A percentile compares a stretch with the other conserved stretches of the same genome.
phyloP scores from a whole-genome alignment of 148 eudicot genomes.

The Chenopodium berlandieri region DNA sequence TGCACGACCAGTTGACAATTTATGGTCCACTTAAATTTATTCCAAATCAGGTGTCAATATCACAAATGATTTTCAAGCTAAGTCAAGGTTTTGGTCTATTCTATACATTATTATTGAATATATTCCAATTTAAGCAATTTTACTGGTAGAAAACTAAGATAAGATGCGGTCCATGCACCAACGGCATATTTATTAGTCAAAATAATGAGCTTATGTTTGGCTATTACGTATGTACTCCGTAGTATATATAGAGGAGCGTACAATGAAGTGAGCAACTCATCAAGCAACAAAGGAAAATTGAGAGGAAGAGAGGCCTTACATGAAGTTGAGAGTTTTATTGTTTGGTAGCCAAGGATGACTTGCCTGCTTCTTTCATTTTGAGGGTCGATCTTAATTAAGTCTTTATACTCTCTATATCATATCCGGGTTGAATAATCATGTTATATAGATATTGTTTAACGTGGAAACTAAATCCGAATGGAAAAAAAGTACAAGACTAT shows the following conservation, averaged over 20 bases:
- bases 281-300: background rate
- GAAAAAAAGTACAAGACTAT: background rate
- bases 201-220: background rate
- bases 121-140: background rate
- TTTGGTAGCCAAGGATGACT: slow-evolving; percentile 47
- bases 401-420: background rate
- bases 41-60: slow-evolving; percentile 2
- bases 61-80: background rate
- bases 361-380: slow-evolving; percentile 20
- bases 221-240: too few species aligned
- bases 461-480: background rate
- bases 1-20: background rate
- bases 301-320: slow-evolving; percentile 27
- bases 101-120: background rate
- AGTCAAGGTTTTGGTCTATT: background rate
- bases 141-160: background rate
- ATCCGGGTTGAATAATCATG: background rate
- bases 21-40: background rate
- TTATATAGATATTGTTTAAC: background rate
- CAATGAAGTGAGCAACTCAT: background rate
- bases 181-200: background rate
- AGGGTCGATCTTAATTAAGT: background rate
- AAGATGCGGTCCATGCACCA: background rate
- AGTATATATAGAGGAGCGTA: background rate
- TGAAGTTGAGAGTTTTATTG: slow-evolving; percentile 31